These are phyloP conservation scores for Amanita pseudoporphyria DNA, from an alignment of 768 basidiomycete genomes.

Conservation along the genomic window DNA sequence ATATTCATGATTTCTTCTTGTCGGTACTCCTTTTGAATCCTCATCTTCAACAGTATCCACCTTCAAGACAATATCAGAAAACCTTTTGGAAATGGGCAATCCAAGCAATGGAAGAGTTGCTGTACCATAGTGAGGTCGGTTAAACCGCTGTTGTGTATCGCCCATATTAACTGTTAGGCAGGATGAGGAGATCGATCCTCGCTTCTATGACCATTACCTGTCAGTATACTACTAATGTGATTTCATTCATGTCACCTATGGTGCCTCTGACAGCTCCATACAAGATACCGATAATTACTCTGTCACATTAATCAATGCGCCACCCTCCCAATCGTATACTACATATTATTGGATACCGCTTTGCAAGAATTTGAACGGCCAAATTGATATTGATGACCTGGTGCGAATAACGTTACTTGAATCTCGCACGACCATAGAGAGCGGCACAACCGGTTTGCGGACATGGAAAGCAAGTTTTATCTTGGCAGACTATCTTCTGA, in stretches of 20 bases:
- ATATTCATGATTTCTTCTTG: conserved; percentile 49
- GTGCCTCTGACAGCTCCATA: not conserved
- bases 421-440: conserved; percentile 64
- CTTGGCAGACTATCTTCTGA: conserved; percentile 51
- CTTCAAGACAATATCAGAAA: conserved; percentile 51
- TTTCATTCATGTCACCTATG: not conserved
- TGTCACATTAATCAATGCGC: conserved; percentile 15
- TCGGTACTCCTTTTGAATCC: conserved; percentile 36
- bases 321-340: conserved; percentile 47
- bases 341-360: conserved; percentile 52
- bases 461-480: conserved; percentile 72
- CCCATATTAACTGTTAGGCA: conserved; percentile 15
- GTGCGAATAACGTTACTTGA: conserved; percentile 55
- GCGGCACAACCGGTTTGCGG: conserved; percentile 69
- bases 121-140: conserved; percentile 36
- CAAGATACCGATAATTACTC: not conserved
- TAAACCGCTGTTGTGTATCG: not conserved
- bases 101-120: conserved; percentile 37
- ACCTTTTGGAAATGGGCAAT: conserved; percentile 72
- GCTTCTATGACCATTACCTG: conserved; percentile 56
- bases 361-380: not conserved
- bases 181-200: conserved; percentile 54
- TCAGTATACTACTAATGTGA: conserved; percentile 21
- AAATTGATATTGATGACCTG: conserved; percentile 19
- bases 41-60: conserved; percentile 51